A percentile compares a stretch with the other conserved stretches of the same genome.
Evolutionary conservation across 2,329 filamentous ascomycete genomes (phyloP).

Genomic region (Fusarium scirpi): DNA sequence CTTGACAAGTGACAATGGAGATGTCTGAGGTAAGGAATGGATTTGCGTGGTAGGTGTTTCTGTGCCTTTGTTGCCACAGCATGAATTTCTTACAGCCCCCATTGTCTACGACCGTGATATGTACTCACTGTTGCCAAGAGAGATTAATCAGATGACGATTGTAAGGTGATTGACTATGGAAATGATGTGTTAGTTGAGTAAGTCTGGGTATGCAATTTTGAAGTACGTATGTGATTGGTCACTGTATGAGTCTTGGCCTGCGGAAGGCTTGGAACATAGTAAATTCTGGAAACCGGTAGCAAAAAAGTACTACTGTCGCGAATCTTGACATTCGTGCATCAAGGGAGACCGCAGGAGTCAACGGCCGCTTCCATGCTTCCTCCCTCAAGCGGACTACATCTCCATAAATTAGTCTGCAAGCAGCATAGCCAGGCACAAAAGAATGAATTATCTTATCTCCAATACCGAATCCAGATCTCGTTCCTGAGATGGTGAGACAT

Average conservation of each 20-base stretch:
- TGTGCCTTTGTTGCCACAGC: background rate
- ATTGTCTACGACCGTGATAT: background rate
- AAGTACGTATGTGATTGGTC: too few species aligned
- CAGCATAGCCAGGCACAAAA: background rate
- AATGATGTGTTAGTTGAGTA: background rate
- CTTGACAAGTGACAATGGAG: background rate
- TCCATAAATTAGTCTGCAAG: conserved; percentile 7
- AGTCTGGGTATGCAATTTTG: background rate
- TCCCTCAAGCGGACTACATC: background rate
- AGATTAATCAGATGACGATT: background rate
- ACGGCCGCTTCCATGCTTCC: background rate
- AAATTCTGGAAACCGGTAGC: too few species aligned
- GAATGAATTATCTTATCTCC: conserved; percentile 4
- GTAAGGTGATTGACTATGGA: background rate
- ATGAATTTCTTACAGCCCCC: background rate
- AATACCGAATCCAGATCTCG: conserved; percentile 3
- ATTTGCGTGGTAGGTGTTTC: too few species aligned
- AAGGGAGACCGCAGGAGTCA: conserved; percentile 3
- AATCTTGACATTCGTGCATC: background rate
- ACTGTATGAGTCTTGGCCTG: background rate
- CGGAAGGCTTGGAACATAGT: background rate
- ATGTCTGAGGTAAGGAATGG: background rate
- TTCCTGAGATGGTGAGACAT: conserved; percentile 29
- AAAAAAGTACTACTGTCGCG: too few species aligned
- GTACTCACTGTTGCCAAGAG: too few species aligned